A percentile compares a stretch with the other conserved stretches of the same genome.
Conservation (phyloP, 805 yeast species). For the Zygoascus tannicola region DNA sequence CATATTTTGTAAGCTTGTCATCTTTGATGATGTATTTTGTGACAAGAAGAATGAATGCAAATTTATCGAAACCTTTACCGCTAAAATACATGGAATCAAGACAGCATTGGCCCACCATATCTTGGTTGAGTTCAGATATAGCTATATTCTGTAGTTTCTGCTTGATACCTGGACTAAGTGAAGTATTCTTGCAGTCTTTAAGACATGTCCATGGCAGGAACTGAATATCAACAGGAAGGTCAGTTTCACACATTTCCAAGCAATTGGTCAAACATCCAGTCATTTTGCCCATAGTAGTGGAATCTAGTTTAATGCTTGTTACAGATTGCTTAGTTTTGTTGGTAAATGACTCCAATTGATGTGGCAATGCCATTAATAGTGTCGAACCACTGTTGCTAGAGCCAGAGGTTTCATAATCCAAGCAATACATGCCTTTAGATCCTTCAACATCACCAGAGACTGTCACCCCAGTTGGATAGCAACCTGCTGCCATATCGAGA, state of each 20-base stretch:
- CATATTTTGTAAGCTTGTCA: slow-evolving; percentile 36
- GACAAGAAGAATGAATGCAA: slow-evolving; percentile 74
- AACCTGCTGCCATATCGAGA: slow-evolving; percentile 66
- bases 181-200: slow-evolving; percentile 4
- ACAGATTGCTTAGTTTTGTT: slow-evolving; percentile 10
- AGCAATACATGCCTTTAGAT: slow-evolving; percentile 41
- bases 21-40: slow-evolving; percentile 54
- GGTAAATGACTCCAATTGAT: slow-evolving; percentile 44
- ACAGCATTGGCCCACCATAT: slow-evolving; percentile 46
- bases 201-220: slow-evolving; percentile 49
- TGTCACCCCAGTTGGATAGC: slow-evolving; percentile 43
- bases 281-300: slow-evolving; percentile 39
- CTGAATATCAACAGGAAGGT: slow-evolving; percentile 35
- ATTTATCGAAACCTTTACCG: slow-evolving; percentile 83
- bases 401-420: slow-evolving; percentile 35
- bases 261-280: slow-evolving; percentile 29
- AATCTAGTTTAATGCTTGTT: slow-evolving; percentile 17
- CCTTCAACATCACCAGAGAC: slow-evolving; percentile 38
- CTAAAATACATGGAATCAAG: slow-evolving; percentile 83
- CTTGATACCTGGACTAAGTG: slow-evolving; percentile 2
- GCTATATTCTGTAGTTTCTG: slow-evolving; percentile 36
- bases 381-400: slow-evolving; percentile 31
- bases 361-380: slow-evolving; percentile 61
- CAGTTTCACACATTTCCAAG: slow-evolving; percentile 27
- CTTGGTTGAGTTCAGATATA: slow-evolving; percentile 41